Evolutionary conservation across 495 filamentous ascomycete genomes (phyloP), one percentile per base, ranked within the genome.

Genomic region (Aspergillus sclerotiicarbonarius): DNA sequence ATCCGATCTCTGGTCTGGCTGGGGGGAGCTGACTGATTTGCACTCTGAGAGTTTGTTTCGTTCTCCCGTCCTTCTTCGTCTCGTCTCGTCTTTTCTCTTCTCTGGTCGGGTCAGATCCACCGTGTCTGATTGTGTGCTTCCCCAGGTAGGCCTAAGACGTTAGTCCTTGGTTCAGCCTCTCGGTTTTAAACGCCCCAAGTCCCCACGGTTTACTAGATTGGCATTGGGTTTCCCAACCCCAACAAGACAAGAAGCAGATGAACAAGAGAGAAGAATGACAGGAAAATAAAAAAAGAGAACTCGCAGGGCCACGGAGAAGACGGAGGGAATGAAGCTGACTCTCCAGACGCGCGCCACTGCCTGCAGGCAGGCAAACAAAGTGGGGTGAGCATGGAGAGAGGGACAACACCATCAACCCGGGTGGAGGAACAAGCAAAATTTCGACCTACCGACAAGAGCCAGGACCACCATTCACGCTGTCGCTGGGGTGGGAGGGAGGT

Each of bases 251-350:
- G 25, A 53, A 53, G 21, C 13, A 41, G 6, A 46, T 41, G 21
- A 53, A 35, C 32, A 10, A 43, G 37, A 21, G 54, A 60, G 30
- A 54, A 44, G 33, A 2, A 41, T 41, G 6, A 41, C 2, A 8
- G 35, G 37, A 41, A n/a, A 41, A 12, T 37, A n/a, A 41, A 41
- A 41, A 12, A n/a, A 41, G 13, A 16, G 30, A 50, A 60, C 15
- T 15, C 45, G 8, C 12, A 43, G 30, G 20, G 49, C 13, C 12
- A 59, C 20, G 15, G 32, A n/a, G 16, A 20, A 10, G 20, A 18
- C n/a, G 30, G 39, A 52, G 18, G 58, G 48, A 41, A 49, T 47
- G 62, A 61, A 51, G 62, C 58, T 61, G 62, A 65, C 62, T 64
- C 62, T 64, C 49, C 35, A 58, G 55, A 59, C 46, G 55, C 62